phyloP scores from a whole-genome alignment of 1,284 basidiomycete genomes.

The Ustilago crameri region DNA sequence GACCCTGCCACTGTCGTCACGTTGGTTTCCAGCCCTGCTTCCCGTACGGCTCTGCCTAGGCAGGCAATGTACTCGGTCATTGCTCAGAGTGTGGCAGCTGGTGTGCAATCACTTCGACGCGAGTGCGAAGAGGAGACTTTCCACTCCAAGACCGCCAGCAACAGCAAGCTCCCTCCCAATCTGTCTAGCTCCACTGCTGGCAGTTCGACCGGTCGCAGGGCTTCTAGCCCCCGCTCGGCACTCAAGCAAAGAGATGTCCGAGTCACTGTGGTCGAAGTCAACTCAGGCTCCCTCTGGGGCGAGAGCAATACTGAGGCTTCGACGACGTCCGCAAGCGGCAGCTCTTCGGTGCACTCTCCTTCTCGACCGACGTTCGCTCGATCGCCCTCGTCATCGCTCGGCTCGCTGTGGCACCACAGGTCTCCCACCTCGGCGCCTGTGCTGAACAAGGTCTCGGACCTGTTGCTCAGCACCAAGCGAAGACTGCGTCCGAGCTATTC shows the following conservation, averaged over 20 bases:
- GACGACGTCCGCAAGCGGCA: conserved; percentile 7
- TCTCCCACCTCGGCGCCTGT: conserved; percentile 48
- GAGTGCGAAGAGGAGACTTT: conserved; percentile 52
- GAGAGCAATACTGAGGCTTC: conserved; percentile 12
- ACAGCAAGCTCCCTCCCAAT: conserved; percentile 26
- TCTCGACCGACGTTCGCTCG: conserved; percentile 33
- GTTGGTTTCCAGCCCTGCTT: conserved; percentile 49
- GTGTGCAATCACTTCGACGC: conserved; percentile 50
- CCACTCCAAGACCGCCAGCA: conserved; percentile 48
- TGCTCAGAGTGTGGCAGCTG: conserved; percentile 51
- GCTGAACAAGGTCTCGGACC: conserved; percentile 43
- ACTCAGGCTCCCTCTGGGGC: conserved; percentile 41
- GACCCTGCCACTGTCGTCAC: conserved; percentile 42
- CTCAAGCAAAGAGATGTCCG: conserved; percentile 49
- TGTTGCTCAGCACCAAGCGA: conserved; percentile 47
- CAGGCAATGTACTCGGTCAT: conserved; percentile 54
- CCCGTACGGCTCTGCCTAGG: conserved; percentile 42
- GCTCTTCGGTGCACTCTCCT: conserved; percentile 18
- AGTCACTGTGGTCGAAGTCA: conserved; percentile 47
- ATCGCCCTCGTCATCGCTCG: conserved; percentile 45
- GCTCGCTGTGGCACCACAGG: conserved; percentile 45
- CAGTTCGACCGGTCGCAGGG: conserved; percentile 10
- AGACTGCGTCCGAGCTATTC: conserved; percentile 45
- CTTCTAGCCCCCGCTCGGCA: conserved; percentile 18
- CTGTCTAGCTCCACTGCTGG: conserved; percentile 8